Conservation (phyloP, 495 filamentous ascomycete genomes). For the Diplogelasinospora grovesii region DNA sequence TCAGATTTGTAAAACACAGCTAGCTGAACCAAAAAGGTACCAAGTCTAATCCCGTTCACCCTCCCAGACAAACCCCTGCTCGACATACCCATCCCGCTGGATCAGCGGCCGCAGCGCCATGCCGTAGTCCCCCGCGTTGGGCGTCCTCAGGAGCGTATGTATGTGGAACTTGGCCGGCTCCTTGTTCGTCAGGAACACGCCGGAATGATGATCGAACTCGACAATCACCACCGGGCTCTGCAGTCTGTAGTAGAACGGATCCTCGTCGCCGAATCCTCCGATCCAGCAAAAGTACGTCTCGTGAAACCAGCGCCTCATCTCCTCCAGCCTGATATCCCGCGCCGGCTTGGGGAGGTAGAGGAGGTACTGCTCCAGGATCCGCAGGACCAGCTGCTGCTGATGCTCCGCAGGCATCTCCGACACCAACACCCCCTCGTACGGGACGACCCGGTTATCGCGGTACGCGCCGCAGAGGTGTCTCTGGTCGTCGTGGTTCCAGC, state of each 20-base stretch:
- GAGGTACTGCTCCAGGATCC: constrained; percentile 53
- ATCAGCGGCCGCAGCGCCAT: constrained; percentile 33
- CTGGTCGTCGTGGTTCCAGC: constrained; percentile 72
- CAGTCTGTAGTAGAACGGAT: constrained; percentile 70
- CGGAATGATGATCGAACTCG: constrained; percentile 77
- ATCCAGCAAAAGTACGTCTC: constrained; percentile 78
- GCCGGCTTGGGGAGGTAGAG: constrained; percentile 54
- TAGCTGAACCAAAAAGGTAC: too few relatives aligned
- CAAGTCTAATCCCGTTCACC: too few relatives aligned
- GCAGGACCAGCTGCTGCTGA: constrained; percentile 48
- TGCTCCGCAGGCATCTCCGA: constrained; percentile 32
- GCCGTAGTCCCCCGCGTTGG: constrained; percentile 72
- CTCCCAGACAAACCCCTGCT: constrained; percentile 40
- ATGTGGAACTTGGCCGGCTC: constrained; percentile 71
- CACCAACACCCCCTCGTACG: constrained; percentile 60
- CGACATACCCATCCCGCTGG: constrained; percentile 13
- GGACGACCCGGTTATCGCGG: constrained; percentile 67
- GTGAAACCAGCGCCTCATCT: constrained; percentile 44
- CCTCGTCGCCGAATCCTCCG: constrained; percentile 55
- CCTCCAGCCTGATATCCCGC: constrained; percentile 43
- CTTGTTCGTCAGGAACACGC: constrained; percentile 67
- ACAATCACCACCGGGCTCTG: constrained; percentile 65
- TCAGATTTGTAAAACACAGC: too few relatives aligned
- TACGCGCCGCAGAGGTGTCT: constrained; percentile 68
- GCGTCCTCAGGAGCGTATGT: constrained; percentile 62